A percentile compares a stretch with the other conserved stretches of the same genome.
These are phyloP conservation scores for Metrosideros polymorpha DNA, from an alignment of 441 rosid genomes.

Conservation along the genomic window DNA sequence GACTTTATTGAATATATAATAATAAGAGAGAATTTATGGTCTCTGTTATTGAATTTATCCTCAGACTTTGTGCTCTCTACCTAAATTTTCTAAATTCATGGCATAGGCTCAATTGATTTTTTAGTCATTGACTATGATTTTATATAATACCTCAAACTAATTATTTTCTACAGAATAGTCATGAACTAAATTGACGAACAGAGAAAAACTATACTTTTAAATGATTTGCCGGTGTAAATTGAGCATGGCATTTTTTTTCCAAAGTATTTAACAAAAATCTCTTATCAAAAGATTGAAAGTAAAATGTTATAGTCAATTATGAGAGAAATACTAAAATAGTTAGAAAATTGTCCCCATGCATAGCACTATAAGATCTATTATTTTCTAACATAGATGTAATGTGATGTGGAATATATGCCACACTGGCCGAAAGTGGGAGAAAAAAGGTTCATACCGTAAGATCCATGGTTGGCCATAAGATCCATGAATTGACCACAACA, in stretches of 20 bases:
- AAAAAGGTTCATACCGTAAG: neutral
- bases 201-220: no score
- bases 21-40: no score
- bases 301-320: no score
- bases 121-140: neutral
- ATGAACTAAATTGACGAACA: no score
- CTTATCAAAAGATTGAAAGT: neutral
- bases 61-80: neutral
- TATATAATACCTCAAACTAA: neutral
- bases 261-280: accelerated
- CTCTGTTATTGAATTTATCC: neutral
- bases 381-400: no score
- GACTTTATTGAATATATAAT: accelerated
- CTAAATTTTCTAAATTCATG: neutral
- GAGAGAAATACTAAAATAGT: no score
- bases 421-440: no score
- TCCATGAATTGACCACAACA: neutral
- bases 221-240: no score
- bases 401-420: no score
- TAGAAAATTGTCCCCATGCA: neutral
- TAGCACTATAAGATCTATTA: no score
- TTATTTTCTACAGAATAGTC: neutral
- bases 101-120: neutral
- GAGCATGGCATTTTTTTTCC: neutral
- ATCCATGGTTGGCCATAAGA: neutral